These are phyloP conservation scores for Filobasidium wieringae DNA, from an alignment of 768 basidiomycete species.

Conservation along the genomic window DNA sequence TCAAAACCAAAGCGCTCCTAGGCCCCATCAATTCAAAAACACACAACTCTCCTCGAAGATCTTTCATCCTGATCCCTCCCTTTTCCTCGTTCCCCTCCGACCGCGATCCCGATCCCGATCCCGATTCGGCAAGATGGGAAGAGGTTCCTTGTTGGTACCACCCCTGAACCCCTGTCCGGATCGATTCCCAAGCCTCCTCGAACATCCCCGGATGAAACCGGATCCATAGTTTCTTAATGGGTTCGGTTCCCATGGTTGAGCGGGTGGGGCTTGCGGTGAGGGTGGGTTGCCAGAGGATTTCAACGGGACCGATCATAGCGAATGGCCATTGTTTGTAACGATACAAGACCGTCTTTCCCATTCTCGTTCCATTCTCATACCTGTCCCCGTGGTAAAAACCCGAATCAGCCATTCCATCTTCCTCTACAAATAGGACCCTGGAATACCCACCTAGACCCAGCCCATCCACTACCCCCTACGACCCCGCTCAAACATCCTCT, in stretches of 20 bases:
- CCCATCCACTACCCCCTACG: conserved; percentile 39
- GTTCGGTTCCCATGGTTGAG: too few relatives aligned
- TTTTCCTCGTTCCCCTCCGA: too few relatives aligned
- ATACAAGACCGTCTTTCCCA: conserved; percentile 59
- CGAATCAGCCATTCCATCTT: background rate
- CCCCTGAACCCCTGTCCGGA: conserved; percentile 50
- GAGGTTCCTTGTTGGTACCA: conserved; percentile 28
- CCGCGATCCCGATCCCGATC: too few relatives aligned
- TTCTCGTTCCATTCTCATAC: conserved; percentile 54
- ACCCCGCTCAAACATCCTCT: conserved; percentile 47
- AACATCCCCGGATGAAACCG: conserved; percentile 66
- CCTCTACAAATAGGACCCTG: background rate
- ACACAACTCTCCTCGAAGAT: conserved; percentile 59
- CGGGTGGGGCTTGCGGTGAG: background rate
- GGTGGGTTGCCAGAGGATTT: conserved; percentile 59
- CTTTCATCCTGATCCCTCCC: conserved; percentile 26
- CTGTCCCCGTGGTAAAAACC: conserved; percentile 40
- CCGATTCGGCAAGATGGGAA: background rate
- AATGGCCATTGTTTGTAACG: conserved; percentile 54
- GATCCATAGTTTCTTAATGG: conserved; percentile 53
- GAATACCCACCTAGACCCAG: conserved; percentile 26
- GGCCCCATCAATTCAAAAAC: conserved; percentile 86
- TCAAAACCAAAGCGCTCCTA: conserved; percentile 57
- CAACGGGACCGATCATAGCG: conserved; percentile 56
- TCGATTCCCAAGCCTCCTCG: conserved; percentile 47